Conservation (phyloP, 345 rosid genomes). For the Gossypium bickii region DNA sequence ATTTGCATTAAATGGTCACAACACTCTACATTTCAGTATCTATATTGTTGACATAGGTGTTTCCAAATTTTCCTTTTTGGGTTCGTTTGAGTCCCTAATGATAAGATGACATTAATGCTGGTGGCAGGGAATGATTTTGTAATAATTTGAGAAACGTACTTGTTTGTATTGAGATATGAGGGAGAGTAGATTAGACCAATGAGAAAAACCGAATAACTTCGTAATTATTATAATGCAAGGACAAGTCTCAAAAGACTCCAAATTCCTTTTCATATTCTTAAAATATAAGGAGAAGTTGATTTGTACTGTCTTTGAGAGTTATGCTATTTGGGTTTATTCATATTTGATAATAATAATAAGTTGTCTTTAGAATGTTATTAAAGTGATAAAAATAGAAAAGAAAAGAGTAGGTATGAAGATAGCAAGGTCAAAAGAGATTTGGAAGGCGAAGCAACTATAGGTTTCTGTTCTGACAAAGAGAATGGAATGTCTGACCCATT, state of each 20-base stretch:
- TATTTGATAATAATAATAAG: too few relatives aligned
- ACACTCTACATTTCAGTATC: too few relatives aligned
- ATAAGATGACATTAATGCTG: not conserved
- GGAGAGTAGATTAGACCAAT: not conserved
- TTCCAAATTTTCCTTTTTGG: too few relatives aligned
- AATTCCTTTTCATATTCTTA: slow-evolving; percentile 17
- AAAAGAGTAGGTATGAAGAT: too few relatives aligned
- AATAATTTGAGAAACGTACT: slow-evolving; percentile 28
- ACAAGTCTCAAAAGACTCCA: slow-evolving; percentile 47
- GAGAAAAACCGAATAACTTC: not conserved
- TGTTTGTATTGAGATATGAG: not conserved
- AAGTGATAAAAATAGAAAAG: too few relatives aligned
- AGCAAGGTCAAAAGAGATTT: slow-evolving; percentile 14
- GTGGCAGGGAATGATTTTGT: slow-evolving; percentile 29
- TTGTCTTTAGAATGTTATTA: too few relatives aligned
- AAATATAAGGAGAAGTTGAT: too few relatives aligned
- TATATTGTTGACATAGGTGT: too few relatives aligned
- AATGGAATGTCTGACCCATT: slow-evolving; percentile 27
- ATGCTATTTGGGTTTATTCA: too few relatives aligned
- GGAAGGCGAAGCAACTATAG: not conserved
- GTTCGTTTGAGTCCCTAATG: too few relatives aligned
- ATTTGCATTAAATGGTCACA: too few relatives aligned
- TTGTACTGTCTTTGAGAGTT: too few relatives aligned
- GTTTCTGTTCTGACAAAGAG: not conserved
- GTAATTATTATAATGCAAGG: not conserved